Percentiles rank a stretch among this genome's conserved stretches.
Conservation (phyloP, 169 alveolate genomes). For the Eimeria sp. region DNA sequence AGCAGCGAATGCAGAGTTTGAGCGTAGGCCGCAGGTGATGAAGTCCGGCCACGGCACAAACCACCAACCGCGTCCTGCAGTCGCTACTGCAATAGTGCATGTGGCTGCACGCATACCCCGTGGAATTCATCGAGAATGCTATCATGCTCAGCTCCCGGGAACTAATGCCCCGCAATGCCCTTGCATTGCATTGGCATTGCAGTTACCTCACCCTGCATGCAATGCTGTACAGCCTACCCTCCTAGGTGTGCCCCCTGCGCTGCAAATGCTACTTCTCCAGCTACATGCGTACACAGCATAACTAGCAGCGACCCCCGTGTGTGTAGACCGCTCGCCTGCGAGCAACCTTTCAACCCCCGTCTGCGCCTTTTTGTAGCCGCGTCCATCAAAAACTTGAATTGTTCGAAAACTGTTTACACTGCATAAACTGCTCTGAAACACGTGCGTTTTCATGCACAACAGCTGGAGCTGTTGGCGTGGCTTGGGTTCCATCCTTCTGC, state of each 20-base stretch:
- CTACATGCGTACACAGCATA: not conserved
- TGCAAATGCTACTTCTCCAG: not conserved
- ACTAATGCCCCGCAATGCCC: too few relatives aligned
- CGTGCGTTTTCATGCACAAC: not conserved
- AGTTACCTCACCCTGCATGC: not conserved
- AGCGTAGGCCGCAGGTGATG: too few relatives aligned
- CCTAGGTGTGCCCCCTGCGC: not conserved
- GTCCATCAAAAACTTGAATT: not conserved
- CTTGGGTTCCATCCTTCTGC: not conserved
- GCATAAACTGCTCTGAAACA: not conserved
- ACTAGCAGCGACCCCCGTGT: not conserved
- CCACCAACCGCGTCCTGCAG: not conserved
- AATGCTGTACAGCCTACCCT: not conserved
- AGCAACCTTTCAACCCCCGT: too few relatives aligned
- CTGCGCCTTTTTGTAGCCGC: too few relatives aligned
- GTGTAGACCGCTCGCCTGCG: too few relatives aligned
- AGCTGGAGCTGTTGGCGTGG: not conserved
- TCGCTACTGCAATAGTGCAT: not conserved
- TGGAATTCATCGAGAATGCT: too few relatives aligned
- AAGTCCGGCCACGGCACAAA: too few relatives aligned
- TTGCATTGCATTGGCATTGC: too few relatives aligned
- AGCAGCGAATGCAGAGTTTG: too few relatives aligned
- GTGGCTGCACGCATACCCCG: too few relatives aligned
- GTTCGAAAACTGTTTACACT: constrained; percentile 16
- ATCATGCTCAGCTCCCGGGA: too few relatives aligned